Evolutionary conservation across 257 asterid species (phyloP), one percentile per base, ranked within the genome.

Genomic region (Echites panduratus): DNA sequence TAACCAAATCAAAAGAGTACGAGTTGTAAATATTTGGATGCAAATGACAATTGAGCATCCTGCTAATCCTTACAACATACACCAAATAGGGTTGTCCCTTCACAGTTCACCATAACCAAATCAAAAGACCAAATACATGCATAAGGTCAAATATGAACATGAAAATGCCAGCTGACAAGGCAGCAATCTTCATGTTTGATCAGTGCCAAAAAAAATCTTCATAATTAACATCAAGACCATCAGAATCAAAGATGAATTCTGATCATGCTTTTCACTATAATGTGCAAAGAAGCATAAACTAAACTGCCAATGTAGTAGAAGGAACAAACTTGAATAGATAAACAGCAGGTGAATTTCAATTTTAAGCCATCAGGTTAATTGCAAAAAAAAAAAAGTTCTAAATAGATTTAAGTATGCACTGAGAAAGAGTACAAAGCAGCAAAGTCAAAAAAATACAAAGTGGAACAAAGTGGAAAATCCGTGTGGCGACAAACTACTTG

Each of bases 1-100:
- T 61, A 29, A 61, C 12, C 67, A 61, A 29, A 32, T 14, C 44
- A 61, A 61, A 61, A 61, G 67, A n/a, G n/a, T n/a, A n/a, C n/a
- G n/a, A n/a, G 67, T 13, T 13, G 45, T 16, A 61, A 32, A 61
- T n/a, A 29, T 29, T 14, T 44, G 7, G 13, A 7, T 38, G 22
- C 17, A 7, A n/a, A 54, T 0, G 62, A 54, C 11, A 54, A 7
- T 54, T 7, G 62, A 54, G 32, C 32, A 29, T 22, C 44, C 9
- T 27, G 7, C n/a, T 59, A 59, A 27, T 27, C 66, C 40, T 11
- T 35, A 59, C n/a, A n/a, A n/a, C n/a, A n/a, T n/a, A n/a, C n/a
- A n/a, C n/a, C n/a, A n/a, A n/a, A n/a, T n/a, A n/a, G n/a, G n/a
- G n/a, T n/a, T n/a, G n/a, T n/a, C n/a, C n/a, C n/a, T n/a, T n/a